These are phyloP conservation scores for Leishmania tropica DNA, from an alignment of 208 protist species.

Conservation along the genomic window DNA sequence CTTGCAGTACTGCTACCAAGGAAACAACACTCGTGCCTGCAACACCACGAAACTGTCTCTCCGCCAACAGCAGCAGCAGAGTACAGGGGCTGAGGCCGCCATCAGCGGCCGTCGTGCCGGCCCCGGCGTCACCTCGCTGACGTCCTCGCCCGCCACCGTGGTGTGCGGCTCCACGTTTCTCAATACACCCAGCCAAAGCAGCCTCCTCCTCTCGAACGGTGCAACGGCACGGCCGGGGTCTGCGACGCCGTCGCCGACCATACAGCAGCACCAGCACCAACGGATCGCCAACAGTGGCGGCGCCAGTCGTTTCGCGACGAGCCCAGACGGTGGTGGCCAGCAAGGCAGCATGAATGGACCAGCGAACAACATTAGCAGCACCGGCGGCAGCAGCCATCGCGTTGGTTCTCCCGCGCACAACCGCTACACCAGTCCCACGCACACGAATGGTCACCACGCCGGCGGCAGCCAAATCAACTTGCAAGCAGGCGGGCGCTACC, in stretches of 20 bases:
- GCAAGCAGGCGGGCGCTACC: slow-evolving; percentile 14
- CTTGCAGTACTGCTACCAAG: background rate
- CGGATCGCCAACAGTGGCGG: slow-evolving; percentile 1
- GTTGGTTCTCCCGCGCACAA: slow-evolving; percentile 13
- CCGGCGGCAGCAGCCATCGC: slow-evolving; percentile 8
- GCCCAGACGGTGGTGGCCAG: slow-evolving; percentile 16
- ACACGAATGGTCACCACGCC: slow-evolving; percentile 1
- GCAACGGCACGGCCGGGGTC: background rate
- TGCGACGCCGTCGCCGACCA: background rate
- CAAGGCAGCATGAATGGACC: slow-evolving; percentile 15
- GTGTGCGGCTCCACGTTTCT: slow-evolving; percentile 9
- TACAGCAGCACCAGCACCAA: slow-evolving; percentile 11
- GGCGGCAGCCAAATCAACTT: slow-evolving; percentile 4
- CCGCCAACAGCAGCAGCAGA: background rate
- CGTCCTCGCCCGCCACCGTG: slow-evolving; percentile 5
- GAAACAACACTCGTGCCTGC: background rate
- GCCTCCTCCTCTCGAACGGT: background rate
- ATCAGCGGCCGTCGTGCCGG: background rate
- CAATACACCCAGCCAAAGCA: background rate
- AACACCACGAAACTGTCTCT: background rate
- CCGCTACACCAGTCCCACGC: slow-evolving; percentile 9
- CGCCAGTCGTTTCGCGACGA: slow-evolving; percentile 10
- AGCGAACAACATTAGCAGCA: background rate
- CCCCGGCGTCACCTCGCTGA: background rate
- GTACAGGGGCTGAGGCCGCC: background rate